phyloP scores from a whole-genome alignment of 148 eudicot species.

The Drosera capensis region DNA sequence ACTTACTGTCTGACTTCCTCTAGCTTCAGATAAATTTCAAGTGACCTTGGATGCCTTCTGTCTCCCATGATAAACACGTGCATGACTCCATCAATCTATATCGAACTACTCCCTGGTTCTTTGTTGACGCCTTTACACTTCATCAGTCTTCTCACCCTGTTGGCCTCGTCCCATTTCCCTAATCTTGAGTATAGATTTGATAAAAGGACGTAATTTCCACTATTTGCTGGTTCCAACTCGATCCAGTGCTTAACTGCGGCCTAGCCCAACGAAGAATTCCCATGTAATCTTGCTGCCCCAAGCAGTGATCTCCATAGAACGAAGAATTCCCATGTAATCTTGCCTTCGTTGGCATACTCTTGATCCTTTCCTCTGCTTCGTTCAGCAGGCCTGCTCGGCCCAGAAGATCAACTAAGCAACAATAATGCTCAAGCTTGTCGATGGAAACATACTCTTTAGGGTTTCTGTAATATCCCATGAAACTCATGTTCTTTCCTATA shows the following conservation, averaged over 20 bases:
- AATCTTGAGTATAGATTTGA: conserved; percentile 26
- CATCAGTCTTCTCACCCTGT: conserved; percentile 27
- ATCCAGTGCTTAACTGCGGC: conserved; percentile 13
- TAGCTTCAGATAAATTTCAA: conserved; percentile 22
- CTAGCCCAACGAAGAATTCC: conserved; percentile 18
- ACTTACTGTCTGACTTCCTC: conserved; percentile 22
- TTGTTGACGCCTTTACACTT: conserved; percentile 25
- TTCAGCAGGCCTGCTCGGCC: conserved; percentile 31
- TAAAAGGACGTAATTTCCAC: conserved; percentile 29
- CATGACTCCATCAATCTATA: conserved; percentile 18
- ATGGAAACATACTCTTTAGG: conserved; percentile 54
- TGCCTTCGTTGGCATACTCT: conserved; percentile 21
- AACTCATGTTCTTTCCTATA: no score
- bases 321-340: no score
- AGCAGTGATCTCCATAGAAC: conserved; percentile 31
- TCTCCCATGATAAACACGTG: conserved; percentile 38
- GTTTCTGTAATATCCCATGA: no score
- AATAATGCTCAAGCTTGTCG: conserved; percentile 42
- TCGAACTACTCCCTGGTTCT: conserved; percentile 33
- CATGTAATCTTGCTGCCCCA: conserved; percentile 27
- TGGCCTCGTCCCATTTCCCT: conserved; percentile 29
- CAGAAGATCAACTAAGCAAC: conserved; percentile 28
- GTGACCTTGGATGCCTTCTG: conserved; percentile 19
- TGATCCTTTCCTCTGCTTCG: conserved; percentile 22
- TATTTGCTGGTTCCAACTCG: conserved; percentile 25